Conservation (phyloP, 2,329 filamentous ascomycete species). For the Hymenoscyphus scutula region DNA sequence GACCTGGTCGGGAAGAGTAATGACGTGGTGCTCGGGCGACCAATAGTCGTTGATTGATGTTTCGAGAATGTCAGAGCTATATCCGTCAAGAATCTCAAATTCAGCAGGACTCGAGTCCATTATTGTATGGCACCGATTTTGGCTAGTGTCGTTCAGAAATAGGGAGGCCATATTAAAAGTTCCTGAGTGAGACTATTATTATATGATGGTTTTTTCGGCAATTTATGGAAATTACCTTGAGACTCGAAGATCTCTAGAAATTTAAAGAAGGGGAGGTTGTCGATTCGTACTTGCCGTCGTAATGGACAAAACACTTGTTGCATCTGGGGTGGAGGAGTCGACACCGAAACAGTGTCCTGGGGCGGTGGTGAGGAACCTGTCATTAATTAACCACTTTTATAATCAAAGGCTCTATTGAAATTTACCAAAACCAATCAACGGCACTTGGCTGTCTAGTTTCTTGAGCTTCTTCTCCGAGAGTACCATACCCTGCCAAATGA, state of each 20-base stretch:
- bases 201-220: neutral
- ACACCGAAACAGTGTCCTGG: neutral
- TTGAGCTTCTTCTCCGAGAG: neutral
- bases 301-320: neutral
- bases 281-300: neutral
- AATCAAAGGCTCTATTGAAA: neutral
- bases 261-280: slow-evolving; percentile 5
- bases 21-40: neutral
- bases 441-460: neutral
- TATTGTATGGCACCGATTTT: neutral
- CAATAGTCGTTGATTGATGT: neutral
- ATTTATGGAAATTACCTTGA: slow-evolving; percentile 2
- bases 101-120: neutral
- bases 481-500: neutral
- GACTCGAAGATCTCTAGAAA: neutral
- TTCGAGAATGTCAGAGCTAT: neutral
- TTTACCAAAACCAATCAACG: neutral
- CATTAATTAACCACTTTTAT: neutral
- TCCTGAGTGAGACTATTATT: neutral
- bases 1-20: neutral
- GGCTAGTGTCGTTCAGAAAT: neutral
- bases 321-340: neutral
- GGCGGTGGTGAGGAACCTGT: neutral
- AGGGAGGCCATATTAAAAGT: neutral
- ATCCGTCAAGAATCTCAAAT: neutral